A percentile compares a stretch with the other conserved stretches of the same genome.
Conservation (phyloP, 768 basidiomycete genomes). For the Tricholoma terreum region DNA sequence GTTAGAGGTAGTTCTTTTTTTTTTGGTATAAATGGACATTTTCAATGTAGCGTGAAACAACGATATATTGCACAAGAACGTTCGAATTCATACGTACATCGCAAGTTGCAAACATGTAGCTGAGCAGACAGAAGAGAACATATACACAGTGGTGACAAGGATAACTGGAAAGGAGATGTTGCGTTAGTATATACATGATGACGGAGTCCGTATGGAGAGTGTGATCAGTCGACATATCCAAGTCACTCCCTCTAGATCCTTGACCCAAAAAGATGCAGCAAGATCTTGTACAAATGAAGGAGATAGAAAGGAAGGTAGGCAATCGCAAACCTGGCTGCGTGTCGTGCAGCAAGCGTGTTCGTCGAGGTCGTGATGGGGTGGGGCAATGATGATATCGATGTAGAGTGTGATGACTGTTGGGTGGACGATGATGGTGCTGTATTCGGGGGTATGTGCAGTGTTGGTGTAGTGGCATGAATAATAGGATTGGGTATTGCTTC, state of each 20-base stretch:
- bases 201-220: not conserved
- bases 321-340: constrained; percentile 17
- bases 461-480: constrained; percentile 3
- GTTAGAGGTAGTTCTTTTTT: not conserved
- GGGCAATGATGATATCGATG: constrained; percentile 1
- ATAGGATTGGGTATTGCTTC: constrained; percentile 2
- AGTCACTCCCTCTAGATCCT: constrained; percentile 1
- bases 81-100: not conserved
- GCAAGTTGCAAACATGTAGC: not conserved
- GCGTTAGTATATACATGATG: constrained; percentile 5
- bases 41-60: not conserved
- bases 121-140: not conserved
- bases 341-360: constrained; percentile 15
- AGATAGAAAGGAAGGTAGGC: constrained; percentile 21
- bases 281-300: constrained; percentile 22
- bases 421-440: constrained; percentile 6
- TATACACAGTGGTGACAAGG: constrained; percentile 2
- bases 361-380: constrained; percentile 14
- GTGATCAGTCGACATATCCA: not conserved
- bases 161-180: not conserved
- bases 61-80: not conserved
- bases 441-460: constrained; percentile 14
- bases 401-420: not conserved
- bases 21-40: not conserved
- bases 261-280: constrained; percentile 21